These are phyloP conservation scores for Globisporangium nodosum DNA, from an alignment of 352 stramenopile species.

Conservation along the genomic window DNA sequence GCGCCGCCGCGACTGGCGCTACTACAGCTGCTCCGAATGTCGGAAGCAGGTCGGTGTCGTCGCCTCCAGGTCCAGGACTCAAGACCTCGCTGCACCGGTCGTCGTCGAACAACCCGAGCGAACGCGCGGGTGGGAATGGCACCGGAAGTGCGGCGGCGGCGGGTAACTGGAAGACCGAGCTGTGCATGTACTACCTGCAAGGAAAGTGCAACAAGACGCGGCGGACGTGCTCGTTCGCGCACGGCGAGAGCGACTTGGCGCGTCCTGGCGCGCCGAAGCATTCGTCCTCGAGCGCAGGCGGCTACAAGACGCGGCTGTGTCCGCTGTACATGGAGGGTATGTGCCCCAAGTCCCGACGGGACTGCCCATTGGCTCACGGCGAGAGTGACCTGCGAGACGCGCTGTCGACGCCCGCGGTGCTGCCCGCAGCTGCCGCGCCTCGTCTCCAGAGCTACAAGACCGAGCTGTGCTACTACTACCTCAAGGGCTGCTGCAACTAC, in stretches of 20 bases:
- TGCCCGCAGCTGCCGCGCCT: conserved; percentile 42
- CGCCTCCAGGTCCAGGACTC: conserved; percentile 2
- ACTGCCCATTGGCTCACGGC: conserved; percentile 73
- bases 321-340: conserved; percentile 67
- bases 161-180: conserved; percentile 86
- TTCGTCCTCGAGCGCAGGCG: conserved; percentile 1
- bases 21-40: not conserved
- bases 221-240: conserved; percentile 83
- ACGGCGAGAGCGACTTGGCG: conserved; percentile 76
- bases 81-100: conserved; percentile 26
- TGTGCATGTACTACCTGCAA: conserved; percentile 88
- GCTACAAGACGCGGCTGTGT: conserved; percentile 78
- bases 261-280: conserved; percentile 33
- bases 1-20: not conserved
- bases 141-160: conserved; percentile 13
- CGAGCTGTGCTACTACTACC: conserved; percentile 85
- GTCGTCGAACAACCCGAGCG: conserved; percentile 9
- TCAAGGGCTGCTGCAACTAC: conserved; percentile 87
- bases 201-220: conserved; percentile 88
- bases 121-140: conserved; percentile 16
- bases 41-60: not conserved
- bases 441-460: conserved; percentile 88
- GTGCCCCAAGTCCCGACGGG: conserved; percentile 67
- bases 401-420: conserved; percentile 11
- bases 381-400: conserved; percentile 70